Evolutionary conservation across 352 stramenopile species (phyloP).

Genomic region (Aphanomyces stellatus): DNA sequence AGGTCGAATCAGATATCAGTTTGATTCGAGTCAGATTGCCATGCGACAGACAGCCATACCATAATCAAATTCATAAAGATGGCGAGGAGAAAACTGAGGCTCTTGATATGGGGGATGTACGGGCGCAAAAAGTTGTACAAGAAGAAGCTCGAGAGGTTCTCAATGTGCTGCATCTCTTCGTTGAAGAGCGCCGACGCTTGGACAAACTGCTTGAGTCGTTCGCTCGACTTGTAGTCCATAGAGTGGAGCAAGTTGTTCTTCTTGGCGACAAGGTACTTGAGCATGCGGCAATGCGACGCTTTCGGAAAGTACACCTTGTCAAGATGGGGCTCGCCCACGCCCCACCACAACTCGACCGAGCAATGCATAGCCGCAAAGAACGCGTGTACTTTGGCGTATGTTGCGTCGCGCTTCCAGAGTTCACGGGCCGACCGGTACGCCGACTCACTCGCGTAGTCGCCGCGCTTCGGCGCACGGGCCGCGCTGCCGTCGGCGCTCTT

Average conservation of each 20-base stretch:
- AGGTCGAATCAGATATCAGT: too few species aligned
- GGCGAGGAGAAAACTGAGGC: slow-evolving; percentile 13
- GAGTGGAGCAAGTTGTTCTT: slow-evolving; percentile 1
- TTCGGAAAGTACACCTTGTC: slow-evolving; percentile 19
- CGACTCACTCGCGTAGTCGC: slow-evolving; percentile 13
- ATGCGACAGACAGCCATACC: neutral
- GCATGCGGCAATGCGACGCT: slow-evolving; percentile 17
- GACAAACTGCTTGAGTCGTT: slow-evolving; percentile 18
- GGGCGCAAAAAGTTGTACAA: slow-evolving; percentile 18
- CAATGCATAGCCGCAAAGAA: slow-evolving; percentile 18
- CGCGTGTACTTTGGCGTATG: slow-evolving; percentile 14
- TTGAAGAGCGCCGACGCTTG: neutral
- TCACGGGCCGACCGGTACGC: slow-evolving; percentile 1
- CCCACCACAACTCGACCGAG: slow-evolving; percentile 19
- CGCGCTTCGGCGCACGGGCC: neutral
- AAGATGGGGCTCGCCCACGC: neutral
- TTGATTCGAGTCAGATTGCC: too few species aligned
- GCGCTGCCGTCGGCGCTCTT: neutral
- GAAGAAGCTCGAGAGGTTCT: slow-evolving; percentile 10
- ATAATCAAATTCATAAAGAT: slow-evolving; percentile 23
- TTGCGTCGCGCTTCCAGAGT: neutral
- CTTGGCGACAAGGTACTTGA: slow-evolving; percentile 6
- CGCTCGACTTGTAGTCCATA: slow-evolving; percentile 17
- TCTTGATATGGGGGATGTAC: slow-evolving; percentile 19
- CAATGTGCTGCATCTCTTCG: slow-evolving; percentile 20